A percentile compares a stretch with the other conserved stretches of the same genome.
These are phyloP conservation scores for Populus nigra DNA, from an alignment of 345 rosid species.

Conservation along the genomic window DNA sequence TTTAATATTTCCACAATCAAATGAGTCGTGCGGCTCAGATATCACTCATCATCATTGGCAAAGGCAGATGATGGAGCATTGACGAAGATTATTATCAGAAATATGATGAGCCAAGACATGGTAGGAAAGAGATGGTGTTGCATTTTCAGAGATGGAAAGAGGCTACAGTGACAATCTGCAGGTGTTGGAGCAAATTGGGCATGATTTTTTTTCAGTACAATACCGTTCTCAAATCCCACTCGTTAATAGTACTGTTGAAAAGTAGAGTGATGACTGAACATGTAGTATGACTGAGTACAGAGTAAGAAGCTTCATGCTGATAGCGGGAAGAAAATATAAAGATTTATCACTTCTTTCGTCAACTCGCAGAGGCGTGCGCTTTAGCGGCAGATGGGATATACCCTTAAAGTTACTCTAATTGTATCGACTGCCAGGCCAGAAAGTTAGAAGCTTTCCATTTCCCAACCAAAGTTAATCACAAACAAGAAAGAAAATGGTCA, in stretches of 20 bases:
- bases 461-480: too few relatives aligned
- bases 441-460: too few relatives aligned
- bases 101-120: background rate
- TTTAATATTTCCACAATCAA: slow-evolving; percentile 24
- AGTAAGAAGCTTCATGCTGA: background rate
- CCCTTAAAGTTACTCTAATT: too few relatives aligned
- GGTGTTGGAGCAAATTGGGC: background rate
- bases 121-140: background rate
- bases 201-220: background rate
- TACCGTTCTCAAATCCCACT: background rate
- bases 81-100: background rate
- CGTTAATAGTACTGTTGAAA: background rate
- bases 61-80: background rate
- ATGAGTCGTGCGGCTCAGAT: slow-evolving; percentile 16
- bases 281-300: background rate
- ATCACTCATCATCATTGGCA: background rate
- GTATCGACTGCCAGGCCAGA: too few relatives aligned
- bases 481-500: too few relatives aligned
- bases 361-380: too few relatives aligned
- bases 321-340: too few relatives aligned
- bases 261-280: background rate
- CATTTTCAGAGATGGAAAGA: background rate
- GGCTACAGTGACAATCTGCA: background rate
- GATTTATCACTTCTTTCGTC: too few relatives aligned
- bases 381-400: too few relatives aligned